These are phyloP conservation scores for Mycosphaerella sp. DNA, from an alignment of 2,329 filamentous ascomycete genomes.

Conservation along the genomic window DNA sequence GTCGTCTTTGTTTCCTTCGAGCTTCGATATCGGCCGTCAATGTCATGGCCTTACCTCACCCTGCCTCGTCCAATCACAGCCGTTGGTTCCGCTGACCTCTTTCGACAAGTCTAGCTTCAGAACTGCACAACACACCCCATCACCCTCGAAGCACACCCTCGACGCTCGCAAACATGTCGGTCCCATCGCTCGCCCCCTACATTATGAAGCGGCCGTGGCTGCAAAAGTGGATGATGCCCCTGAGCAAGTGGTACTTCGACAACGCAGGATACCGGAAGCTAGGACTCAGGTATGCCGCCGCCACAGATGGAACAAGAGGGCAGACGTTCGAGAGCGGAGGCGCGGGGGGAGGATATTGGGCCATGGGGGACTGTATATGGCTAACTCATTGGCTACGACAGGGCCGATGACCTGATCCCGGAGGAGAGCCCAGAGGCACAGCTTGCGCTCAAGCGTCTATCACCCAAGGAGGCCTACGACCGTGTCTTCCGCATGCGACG, in stretches of 20 bases:
- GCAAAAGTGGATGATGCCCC: constrained; percentile 66
- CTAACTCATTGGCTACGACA: constrained; percentile 39
- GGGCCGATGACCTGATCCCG: constrained; percentile 88
- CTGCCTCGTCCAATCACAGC: neutral
- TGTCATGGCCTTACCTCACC: neutral
- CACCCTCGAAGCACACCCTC: constrained; percentile 17
- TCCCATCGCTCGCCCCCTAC: constrained; percentile 66
- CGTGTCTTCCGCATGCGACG: constrained; percentile 95
- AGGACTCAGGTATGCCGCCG: constrained; percentile 66
- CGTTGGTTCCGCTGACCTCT: neutral
- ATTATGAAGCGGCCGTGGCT: constrained; percentile 84
- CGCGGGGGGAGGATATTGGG: neutral
- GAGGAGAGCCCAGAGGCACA: constrained; percentile 87
- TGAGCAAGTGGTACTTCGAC: constrained; percentile 83
- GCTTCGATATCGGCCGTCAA: neutral
- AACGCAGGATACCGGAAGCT: constrained; percentile 89
- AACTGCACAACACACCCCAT: constrained; percentile 16
- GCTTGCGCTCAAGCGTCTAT: constrained; percentile 82
- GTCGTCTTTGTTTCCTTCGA: neutral
- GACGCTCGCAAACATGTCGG: constrained; percentile 53
- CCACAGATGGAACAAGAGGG: neutral
- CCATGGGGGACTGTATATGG: neutral
- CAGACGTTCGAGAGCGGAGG: neutral
- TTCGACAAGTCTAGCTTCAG: constrained; percentile 9
- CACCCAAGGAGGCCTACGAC: constrained; percentile 87